phyloP scores from a whole-genome alignment of 1,284 basidiomycete genomes.

The Fomitopsis betulina region DNA sequence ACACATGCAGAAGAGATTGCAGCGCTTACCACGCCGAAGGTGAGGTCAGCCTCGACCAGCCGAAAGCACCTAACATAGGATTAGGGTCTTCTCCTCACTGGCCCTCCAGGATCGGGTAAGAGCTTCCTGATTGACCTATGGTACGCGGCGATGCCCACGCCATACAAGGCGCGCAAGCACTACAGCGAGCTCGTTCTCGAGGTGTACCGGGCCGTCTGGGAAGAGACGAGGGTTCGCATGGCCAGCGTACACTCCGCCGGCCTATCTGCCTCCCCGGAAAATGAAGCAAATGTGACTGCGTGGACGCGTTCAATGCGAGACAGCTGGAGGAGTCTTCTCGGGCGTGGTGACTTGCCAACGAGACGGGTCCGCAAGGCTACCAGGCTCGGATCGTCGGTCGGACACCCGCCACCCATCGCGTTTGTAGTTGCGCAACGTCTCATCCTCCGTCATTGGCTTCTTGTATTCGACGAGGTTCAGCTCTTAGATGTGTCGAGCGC shows the following conservation, averaged over 20 bases:
- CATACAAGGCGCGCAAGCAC: slow-evolving; percentile 60
- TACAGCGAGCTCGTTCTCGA: slow-evolving; percentile 68
- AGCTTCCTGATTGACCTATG: slow-evolving; percentile 67
- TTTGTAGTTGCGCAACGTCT: slow-evolving; percentile 46
- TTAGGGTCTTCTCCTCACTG: slow-evolving; percentile 72
- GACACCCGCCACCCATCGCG: slow-evolving; percentile 31
- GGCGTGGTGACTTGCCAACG: slow-evolving; percentile 36
- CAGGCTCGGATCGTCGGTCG: slow-evolving; percentile 10
- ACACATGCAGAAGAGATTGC: slow-evolving; percentile 58
- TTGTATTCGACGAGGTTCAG: slow-evolving; percentile 71
- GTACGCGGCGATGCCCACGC: slow-evolving; percentile 53
- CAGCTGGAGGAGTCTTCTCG: slow-evolving; percentile 28
- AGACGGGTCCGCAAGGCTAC: slow-evolving; percentile 28
- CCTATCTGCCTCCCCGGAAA: slow-evolving; percentile 4
- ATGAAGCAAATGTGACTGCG: slow-evolving; percentile 14
- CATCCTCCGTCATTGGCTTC: slow-evolving; percentile 47
- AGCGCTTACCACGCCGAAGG: slow-evolving; percentile 53
- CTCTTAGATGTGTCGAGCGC: slow-evolving; percentile 69
- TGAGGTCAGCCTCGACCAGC: slow-evolving; percentile 15
- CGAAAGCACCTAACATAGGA: background rate
- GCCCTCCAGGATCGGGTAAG: slow-evolving; percentile 78
- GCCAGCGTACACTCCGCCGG: slow-evolving; percentile 8
- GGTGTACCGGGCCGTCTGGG: slow-evolving; percentile 62
- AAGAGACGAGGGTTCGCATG: slow-evolving; percentile 47
- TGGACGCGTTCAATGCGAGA: slow-evolving; percentile 37